These are phyloP conservation scores for Penicillium brasilianum DNA, from an alignment of 2,329 filamentous ascomycete species.

Conservation along the genomic window DNA sequence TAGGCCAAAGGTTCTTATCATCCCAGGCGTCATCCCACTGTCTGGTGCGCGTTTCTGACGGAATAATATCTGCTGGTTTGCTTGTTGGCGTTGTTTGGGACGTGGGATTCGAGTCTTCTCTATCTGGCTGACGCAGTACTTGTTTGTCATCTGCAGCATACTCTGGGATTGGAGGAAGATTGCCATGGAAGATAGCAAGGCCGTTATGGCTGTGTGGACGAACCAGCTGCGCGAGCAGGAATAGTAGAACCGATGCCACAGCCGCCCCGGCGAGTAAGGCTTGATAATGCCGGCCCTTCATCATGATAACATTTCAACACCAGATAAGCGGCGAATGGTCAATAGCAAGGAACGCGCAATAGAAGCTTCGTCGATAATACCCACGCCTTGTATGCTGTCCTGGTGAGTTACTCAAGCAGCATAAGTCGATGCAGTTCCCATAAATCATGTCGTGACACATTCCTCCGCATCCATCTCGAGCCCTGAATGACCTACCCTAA, in stretches of 20 bases:
- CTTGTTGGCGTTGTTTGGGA: neutral
- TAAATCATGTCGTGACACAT: neutral
- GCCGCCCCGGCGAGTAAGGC: slow-evolving; percentile 9
- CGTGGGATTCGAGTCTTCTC: neutral
- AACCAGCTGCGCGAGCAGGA: slow-evolving; percentile 4
- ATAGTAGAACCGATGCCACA: slow-evolving; percentile 11
- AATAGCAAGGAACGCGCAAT: no score
- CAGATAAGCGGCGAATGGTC: neutral
- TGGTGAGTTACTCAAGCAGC: neutral
- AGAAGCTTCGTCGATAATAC: neutral
- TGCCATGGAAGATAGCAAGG: neutral
- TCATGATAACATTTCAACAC: neutral
- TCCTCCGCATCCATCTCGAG: neutral
- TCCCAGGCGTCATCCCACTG: slow-evolving; percentile 12
- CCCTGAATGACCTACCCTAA: neutral
- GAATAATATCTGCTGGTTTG: neutral
- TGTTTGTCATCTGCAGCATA: neutral
- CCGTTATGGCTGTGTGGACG: slow-evolving; percentile 3
- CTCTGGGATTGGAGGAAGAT: slow-evolving; percentile 11
- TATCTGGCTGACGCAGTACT: neutral
- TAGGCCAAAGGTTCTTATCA: slow-evolving; percentile 12
- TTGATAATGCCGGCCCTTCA: slow-evolving; percentile 13
- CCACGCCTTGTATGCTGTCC: neutral
- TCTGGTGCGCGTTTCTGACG: neutral
- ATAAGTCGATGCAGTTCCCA: neutral